Evolutionary conservation across 352 stramenopile genomes (phyloP).

Genomic region (Phytopythium vexans): DNA sequence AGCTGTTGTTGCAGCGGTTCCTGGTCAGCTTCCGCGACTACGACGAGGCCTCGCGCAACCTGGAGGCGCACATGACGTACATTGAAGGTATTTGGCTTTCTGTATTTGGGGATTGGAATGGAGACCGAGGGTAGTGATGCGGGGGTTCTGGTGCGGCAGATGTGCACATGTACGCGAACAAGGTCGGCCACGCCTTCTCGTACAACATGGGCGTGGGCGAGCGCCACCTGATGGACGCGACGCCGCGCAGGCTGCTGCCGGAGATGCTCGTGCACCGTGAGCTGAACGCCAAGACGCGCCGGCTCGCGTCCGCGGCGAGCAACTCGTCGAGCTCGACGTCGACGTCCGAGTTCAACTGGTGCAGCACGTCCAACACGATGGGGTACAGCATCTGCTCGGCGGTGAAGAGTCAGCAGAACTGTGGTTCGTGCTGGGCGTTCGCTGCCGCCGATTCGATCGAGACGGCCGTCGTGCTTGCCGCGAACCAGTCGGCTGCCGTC

Average conservation of each 20-base stretch:
- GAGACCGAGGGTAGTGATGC: not conserved
- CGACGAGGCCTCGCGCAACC: conserved; percentile 35
- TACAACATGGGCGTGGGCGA: conserved; percentile 69
- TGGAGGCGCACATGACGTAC: conserved; percentile 76
- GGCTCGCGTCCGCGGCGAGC: conserved; percentile 18
- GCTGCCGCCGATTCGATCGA: conserved; percentile 75
- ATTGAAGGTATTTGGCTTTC: conserved; percentile 45
- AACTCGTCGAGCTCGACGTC: conserved; percentile 15
- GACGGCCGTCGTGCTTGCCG: conserved; percentile 64
- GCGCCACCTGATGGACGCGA: conserved; percentile 50
- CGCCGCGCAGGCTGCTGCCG: conserved; percentile 35
- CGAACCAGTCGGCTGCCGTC: conserved; percentile 51
- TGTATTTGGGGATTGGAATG: not conserved
- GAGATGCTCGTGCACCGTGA: conserved; percentile 62
- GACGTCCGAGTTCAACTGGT: conserved; percentile 65
- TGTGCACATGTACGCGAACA: conserved; percentile 54
- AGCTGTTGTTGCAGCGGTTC: conserved; percentile 43
- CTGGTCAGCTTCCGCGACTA: conserved; percentile 19
- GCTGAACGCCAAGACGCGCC: conserved; percentile 26
- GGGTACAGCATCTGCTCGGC: conserved; percentile 61
- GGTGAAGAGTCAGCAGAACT: conserved; percentile 82
- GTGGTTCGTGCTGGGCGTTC: conserved; percentile 82
- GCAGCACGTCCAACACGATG: conserved; percentile 58
- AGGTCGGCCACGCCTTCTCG: conserved; percentile 50
- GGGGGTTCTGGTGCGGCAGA: conserved; percentile 19